These are phyloP conservation scores for Heritiera fomes DNA, from an alignment of 345 rosid species.

Conservation along the genomic window DNA sequence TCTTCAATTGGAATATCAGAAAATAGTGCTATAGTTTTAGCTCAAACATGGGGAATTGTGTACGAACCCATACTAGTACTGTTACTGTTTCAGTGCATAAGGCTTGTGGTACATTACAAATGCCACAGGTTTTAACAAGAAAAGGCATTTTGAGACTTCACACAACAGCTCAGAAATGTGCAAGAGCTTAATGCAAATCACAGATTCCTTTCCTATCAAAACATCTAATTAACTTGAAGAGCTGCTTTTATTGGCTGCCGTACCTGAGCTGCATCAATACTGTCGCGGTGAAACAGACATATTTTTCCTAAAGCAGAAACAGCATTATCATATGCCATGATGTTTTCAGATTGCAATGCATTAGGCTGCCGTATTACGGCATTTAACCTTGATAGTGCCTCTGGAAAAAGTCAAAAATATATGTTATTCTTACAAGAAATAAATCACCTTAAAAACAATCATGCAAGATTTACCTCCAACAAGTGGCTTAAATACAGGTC, in stretches of 20 bases:
- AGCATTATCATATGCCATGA: slow-evolving; percentile 99
- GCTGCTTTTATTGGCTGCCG: background rate
- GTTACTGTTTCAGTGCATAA: background rate
- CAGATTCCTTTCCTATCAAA: background rate
- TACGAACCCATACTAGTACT: background rate
- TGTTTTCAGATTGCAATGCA: slow-evolving; percentile 78
- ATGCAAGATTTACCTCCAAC: slow-evolving; percentile 73
- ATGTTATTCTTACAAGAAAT: slow-evolving; percentile 22
- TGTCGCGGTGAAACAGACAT: slow-evolving; percentile 85
- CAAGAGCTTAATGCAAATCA: background rate
- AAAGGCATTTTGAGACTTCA: background rate
- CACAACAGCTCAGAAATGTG: background rate
- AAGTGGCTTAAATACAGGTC: slow-evolving; percentile 82
- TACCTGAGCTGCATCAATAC: slow-evolving; percentile 93
- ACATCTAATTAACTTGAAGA: slow-evolving; percentile 1
- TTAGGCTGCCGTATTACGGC: slow-evolving; percentile 79
- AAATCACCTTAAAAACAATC: background rate
- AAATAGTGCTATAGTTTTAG: background rate
- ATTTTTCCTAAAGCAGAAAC: slow-evolving; percentile 98
- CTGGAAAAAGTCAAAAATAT: slow-evolving; percentile 46
- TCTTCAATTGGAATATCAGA: background rate
- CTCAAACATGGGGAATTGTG: background rate
- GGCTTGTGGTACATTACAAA: background rate
- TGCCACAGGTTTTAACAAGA: background rate
- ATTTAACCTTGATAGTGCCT: slow-evolving; percentile 94